Evolutionary conservation across 2,329 filamentous ascomycete species (phyloP), one percentile per base, ranked within the genome.

Genomic region (Teratosphaeria viscida): DNA sequence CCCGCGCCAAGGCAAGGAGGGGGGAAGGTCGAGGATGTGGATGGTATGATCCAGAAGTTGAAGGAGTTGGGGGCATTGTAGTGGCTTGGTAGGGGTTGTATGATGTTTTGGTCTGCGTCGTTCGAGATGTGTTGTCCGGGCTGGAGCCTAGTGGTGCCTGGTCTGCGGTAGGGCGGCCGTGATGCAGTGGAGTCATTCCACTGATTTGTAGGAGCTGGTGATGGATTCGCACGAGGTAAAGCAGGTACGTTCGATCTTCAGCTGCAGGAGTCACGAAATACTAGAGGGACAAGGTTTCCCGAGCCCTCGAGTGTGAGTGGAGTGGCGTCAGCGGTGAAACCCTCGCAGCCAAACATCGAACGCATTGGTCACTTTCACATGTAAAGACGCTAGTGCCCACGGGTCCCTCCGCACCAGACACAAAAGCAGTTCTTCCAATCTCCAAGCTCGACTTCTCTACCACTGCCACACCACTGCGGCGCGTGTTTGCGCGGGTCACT

Each of bases 21-120:
- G 69, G 91, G 90, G 67, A 99, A 97, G 85, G 94, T 99, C 23
- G 91, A 96, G 72, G 88, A 96, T 79, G 94, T 99, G 26, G 91
- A 95, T 75, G 91, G 92, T n/a, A 84, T 99, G 76, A 86, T 99
- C 70, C 76, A 82, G 60, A 96, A 94, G 82, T 80, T 99, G 72
- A 97, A 97, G 84, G 92, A 99, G 79, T 79, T 99, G 65, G 94
- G 94, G 67, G 94, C 92, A 64, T 78, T 96, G 77, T 96, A 83
- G n/a, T 2, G 43, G n/a, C 1, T 23, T 78, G 96, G 77, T 96
- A 83, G n/a, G 19, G 43, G 43, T 19, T 11, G 43, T 49, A 49
- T 49, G n/a, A 49, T 49, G 19, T 23, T 23, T 23, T 49, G n/a
- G 37, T 5, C 5, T n/a, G 16, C 16, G 37, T 39, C 4, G 19